These are phyloP conservation scores for Lecanicillium sp. DNA, from an alignment of 2,329 filamentous ascomycete genomes.

Conservation along the genomic window DNA sequence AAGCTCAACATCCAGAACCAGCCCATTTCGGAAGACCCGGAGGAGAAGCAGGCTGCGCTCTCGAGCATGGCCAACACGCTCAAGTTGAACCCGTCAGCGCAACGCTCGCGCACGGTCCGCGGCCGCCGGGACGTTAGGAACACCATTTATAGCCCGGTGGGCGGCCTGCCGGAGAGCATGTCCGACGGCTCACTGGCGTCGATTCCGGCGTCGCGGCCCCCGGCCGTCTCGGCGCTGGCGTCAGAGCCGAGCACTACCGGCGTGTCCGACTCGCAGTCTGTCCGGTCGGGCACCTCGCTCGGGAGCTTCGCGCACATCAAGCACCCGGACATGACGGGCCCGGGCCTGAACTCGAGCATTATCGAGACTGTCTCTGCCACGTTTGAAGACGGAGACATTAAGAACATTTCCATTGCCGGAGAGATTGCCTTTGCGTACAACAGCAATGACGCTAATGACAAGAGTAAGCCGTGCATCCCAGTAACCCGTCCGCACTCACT, in stretches of 20 bases:
- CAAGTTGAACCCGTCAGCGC: slow-evolving; percentile 57
- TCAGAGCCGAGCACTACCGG: slow-evolving; percentile 56
- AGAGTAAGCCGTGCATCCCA: slow-evolving; percentile 35
- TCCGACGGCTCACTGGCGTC: slow-evolving; percentile 26
- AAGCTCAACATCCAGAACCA: slow-evolving; percentile 75
- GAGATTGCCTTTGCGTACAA: slow-evolving; percentile 89
- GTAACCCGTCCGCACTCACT: background rate
- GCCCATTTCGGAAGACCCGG: slow-evolving; percentile 69
- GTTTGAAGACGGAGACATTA: slow-evolving; percentile 69
- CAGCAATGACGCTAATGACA: slow-evolving; percentile 38
- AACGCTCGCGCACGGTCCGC: slow-evolving; percentile 70
- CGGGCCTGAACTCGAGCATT: slow-evolving; percentile 80
- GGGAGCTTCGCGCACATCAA: slow-evolving; percentile 62
- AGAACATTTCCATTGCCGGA: slow-evolving; percentile 69
- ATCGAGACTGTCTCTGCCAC: slow-evolving; percentile 86
- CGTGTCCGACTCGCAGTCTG: slow-evolving; percentile 80
- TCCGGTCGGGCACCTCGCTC: slow-evolving; percentile 80
- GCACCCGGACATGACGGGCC: slow-evolving; percentile 74
- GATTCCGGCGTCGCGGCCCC: slow-evolving; percentile 26
- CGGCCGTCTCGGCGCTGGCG: slow-evolving; percentile 49
- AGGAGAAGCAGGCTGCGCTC: slow-evolving; percentile 65
- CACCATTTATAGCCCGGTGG: slow-evolving; percentile 70
- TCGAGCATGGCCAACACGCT: slow-evolving; percentile 71
- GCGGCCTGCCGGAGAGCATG: slow-evolving; percentile 29
- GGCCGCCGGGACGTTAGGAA: slow-evolving; percentile 89